Percentiles rank a stretch among this genome's conserved stretches.
Evolutionary conservation across 257 asterid genomes (phyloP).

Genomic region (Penstemon barbatus): DNA sequence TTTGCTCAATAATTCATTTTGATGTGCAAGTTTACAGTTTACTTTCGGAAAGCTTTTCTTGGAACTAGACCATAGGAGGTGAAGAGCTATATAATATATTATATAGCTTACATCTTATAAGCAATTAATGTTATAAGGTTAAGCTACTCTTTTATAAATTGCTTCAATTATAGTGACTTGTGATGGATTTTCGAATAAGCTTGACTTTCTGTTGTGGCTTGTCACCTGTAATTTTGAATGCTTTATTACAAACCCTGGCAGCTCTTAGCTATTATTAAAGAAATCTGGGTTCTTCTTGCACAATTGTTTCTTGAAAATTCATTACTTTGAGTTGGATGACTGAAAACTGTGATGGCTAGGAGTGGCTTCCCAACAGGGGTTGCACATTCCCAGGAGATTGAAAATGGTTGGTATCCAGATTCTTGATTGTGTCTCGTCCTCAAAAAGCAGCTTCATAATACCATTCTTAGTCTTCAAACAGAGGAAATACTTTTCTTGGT

Average conservation of each 20-base stretch:
- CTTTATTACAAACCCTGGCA: neutral
- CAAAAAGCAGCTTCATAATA: conserved; percentile 47
- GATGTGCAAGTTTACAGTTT: conserved; percentile 19
- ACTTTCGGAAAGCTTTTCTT: neutral
- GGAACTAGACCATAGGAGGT: neutral
- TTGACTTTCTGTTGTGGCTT: neutral
- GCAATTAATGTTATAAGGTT: neutral
- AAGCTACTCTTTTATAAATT: neutral
- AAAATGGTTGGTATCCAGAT: conserved; percentile 57
- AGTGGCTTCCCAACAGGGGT: conserved; percentile 29
- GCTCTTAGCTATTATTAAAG: neutral
- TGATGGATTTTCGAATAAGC: neutral
- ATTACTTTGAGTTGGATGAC: conserved; percentile 5
- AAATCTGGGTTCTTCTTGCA: conserved; percentile 12
- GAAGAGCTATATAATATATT: neutral
- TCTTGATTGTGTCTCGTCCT: conserved; percentile 52
- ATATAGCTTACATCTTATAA: neutral
- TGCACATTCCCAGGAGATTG: conserved; percentile 43
- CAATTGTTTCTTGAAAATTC: neutral
- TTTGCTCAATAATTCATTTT: conserved; percentile 28
- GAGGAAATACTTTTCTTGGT: conserved; percentile 38
- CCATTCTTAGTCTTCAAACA: conserved; percentile 54
- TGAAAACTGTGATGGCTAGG: conserved; percentile 7
- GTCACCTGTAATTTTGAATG: neutral
- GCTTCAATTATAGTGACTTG: conserved; percentile 9